Conservation (phyloP, 1,284 basidiomycete species). For the Vanrija sp. region DNA sequence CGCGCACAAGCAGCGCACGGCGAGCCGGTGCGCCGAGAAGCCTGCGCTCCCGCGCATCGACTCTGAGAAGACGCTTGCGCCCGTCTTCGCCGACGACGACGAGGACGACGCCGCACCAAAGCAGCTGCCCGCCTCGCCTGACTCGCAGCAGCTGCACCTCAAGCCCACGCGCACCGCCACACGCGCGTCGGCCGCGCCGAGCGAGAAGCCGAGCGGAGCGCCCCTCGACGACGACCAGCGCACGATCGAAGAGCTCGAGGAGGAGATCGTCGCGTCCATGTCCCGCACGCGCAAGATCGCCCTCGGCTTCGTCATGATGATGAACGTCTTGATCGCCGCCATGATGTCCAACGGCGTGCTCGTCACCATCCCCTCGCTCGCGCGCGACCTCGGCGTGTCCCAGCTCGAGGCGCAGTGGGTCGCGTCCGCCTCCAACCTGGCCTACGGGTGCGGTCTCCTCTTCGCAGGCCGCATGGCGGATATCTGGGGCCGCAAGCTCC, state of each 20-base stretch:
- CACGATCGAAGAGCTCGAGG: background rate
- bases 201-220: too few relatives aligned
- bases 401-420: slow-evolving; percentile 45
- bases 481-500: slow-evolving; percentile 39
- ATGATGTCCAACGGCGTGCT: slow-evolving; percentile 13
- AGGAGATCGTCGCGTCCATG: background rate
- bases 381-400: slow-evolving; percentile 31
- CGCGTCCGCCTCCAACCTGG: slow-evolving; percentile 44
- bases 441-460: slow-evolving; percentile 46
- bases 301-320: slow-evolving; percentile 23
- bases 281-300: slow-evolving; percentile 9
- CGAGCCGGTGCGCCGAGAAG: background rate
- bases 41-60: slow-evolving; percentile 14
- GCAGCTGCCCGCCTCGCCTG: background rate
- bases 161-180: background rate
- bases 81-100: background rate
- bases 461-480: slow-evolving; percentile 48
- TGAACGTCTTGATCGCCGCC: slow-evolving; percentile 22
- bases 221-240: background rate
- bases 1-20: background rate
- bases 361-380: slow-evolving; percentile 43
- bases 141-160: background rate
- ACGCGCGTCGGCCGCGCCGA: background rate
- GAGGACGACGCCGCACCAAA: background rate
- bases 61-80: slow-evolving; percentile 14